phyloP scores from a whole-genome alignment of 2,329 filamentous ascomycete genomes.

The Colletotrichum noveboracense region DNA sequence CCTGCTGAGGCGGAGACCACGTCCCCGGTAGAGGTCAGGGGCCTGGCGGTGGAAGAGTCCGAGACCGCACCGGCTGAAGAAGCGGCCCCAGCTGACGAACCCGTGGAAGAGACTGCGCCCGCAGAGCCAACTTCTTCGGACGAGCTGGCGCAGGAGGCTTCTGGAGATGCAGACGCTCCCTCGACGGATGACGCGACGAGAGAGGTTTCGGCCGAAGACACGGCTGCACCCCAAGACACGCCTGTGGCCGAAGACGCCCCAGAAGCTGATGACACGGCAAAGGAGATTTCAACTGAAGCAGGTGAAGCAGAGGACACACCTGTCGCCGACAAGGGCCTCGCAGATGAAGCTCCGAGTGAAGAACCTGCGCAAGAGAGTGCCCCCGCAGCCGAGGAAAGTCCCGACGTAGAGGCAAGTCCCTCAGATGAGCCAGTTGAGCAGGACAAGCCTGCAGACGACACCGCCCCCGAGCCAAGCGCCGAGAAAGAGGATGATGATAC shows the following conservation, averaged over 20 bases:
- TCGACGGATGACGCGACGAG: neutral
- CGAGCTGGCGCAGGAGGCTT: neutral
- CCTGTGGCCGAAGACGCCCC: neutral
- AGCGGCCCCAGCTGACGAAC: neutral
- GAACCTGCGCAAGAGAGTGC: neutral
- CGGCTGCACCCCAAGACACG: neutral
- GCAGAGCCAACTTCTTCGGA: neutral
- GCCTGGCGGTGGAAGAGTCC: neutral
- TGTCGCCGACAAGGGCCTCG: neutral
- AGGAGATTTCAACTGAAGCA: neutral
- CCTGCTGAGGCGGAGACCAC: neutral
- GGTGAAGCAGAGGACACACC: neutral
- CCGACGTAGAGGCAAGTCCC: neutral
- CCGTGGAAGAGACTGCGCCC: neutral
- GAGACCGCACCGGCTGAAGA: neutral
- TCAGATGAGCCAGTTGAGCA: neutral
- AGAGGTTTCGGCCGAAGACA: neutral
- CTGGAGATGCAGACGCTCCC: neutral
- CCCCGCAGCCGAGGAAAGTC: neutral
- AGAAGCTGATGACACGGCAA: neutral
- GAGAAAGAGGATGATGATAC: conserved; percentile 18
- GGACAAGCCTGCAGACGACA: neutral
- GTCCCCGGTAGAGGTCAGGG: neutral
- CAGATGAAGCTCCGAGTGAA: neutral
- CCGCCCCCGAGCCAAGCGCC: neutral